Percentiles rank a stretch among this genome's conserved stretches.
phyloP scores from a whole-genome alignment of 148 eudicot species.

The Bassia scoparia region DNA sequence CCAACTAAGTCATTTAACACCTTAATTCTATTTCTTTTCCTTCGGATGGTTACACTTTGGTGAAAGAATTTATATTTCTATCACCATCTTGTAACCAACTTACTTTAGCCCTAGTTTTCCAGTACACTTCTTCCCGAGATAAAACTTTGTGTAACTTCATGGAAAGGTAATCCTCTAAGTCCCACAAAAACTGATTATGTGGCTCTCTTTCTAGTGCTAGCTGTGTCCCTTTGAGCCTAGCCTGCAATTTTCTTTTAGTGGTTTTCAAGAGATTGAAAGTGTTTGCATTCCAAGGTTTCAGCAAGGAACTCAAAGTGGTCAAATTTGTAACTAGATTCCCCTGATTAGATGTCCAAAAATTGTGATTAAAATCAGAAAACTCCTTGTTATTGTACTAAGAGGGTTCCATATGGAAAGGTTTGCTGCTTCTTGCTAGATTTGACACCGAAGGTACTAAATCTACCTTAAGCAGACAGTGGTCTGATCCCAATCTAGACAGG shows the following conservation, averaged over 20 bases:
- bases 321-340: no score
- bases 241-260: no score
- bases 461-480: background rate
- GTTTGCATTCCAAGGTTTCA: background rate
- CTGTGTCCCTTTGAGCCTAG: background rate
- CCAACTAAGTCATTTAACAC: background rate
- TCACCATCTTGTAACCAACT: background rate
- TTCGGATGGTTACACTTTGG: background rate
- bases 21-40: background rate
- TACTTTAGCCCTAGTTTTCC: background rate
- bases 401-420: background rate
- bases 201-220: background rate
- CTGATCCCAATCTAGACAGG: background rate
- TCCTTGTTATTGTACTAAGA: background rate
- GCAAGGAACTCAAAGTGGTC: no score
- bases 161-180: background rate
- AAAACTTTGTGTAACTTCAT: background rate
- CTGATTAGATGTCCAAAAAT: no score
- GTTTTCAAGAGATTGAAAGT: no score
- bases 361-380: no score
- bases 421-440: background rate
- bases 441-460: no score
- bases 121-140: background rate
- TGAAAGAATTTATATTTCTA: no score
- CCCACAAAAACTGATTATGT: background rate